phyloP scores from a whole-genome alignment of 768 basidiomycete species.

The Dictyophora rubrovolvata region DNA sequence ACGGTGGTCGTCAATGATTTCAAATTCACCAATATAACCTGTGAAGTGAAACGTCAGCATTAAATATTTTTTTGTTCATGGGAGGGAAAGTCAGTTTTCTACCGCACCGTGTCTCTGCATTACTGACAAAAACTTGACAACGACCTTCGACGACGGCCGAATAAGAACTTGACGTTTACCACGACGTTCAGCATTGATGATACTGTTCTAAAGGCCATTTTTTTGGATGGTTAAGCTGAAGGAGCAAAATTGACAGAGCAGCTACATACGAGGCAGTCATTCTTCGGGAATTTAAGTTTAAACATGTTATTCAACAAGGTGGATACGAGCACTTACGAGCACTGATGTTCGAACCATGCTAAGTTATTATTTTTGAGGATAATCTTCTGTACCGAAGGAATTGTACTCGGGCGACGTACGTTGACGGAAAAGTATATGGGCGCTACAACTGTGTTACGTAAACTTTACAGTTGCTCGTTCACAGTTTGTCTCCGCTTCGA shows the following conservation, averaged over 20 bases:
- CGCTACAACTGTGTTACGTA: constrained; percentile 12
- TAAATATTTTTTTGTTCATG: neutral
- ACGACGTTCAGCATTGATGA: constrained; percentile 98
- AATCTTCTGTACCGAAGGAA: neutral
- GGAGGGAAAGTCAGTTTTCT: constrained; percentile 1
- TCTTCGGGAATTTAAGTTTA: constrained; percentile 21
- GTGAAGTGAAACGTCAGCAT: constrained; percentile 23
- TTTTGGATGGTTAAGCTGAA: neutral
- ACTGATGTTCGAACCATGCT: constrained; percentile 88
- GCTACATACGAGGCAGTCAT: constrained; percentile 47
- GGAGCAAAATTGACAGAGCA: constrained; percentile 1
- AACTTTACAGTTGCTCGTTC: constrained; percentile 24
- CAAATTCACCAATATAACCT: constrained; percentile 99
- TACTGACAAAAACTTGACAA: constrained; percentile 94
- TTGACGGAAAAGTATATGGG: neutral
- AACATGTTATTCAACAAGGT: neutral
- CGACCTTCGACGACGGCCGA: constrained; percentile 94
- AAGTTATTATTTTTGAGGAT: constrained; percentile 14
- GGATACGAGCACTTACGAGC: constrained; percentile 34
- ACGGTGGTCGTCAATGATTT: constrained; percentile 98
- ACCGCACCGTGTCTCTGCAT: constrained; percentile 97
- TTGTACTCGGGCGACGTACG: constrained; percentile 8
- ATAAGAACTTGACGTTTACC: constrained; percentile 99
- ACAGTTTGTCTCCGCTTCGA: constrained; percentile 5
- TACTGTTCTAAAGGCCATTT: constrained; percentile 63